Evolutionary conservation across 352 stramenopile species (phyloP), one percentile per base, ranked within the genome.

Genomic region (Globisporangium irregulare): DNA sequence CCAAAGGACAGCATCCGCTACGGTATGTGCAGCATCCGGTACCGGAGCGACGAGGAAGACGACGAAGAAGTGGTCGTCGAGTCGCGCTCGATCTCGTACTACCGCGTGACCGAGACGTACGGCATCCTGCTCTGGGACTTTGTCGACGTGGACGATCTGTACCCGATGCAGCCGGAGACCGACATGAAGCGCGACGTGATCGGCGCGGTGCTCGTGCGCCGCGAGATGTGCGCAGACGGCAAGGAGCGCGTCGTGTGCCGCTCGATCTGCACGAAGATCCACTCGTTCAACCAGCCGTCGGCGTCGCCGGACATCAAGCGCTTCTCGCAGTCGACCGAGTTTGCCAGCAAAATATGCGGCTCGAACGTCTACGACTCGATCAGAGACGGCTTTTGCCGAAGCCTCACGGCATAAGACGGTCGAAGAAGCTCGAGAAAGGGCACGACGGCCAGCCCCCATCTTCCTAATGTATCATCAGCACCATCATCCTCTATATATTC

Each of bases 181-280:
- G 72, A 74, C 24, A 59, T 79, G 36, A 72, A 72, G 50, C 75
- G 78, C 43, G 68, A 74, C 51, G 75, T 68, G 2, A 73, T 76
- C 14, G 73, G 70, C 62, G 74, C 68, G 3, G 69, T 83, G 20
- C 43, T 86, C 29, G 70, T 86, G 29, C 76, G 72, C 2, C 74
- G 68, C 1, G 80, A 88, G 41, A 34, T 78, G 36, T 88, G 78
- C 55, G 66, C 62, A 1, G 80, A 88, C 50, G 78, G 78, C 60
- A 73, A 82, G 24, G 72, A 86, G 53, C 78, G 78, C 56, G 80
- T 88, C 14, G 82, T 89, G 36, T 83, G 77, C 46, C 79, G 80
- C 48, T 77, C 72, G 41, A 73, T 91, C 29, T 88, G 80, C 72
- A 84, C 82, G 32, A 91, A 91, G 71, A 68, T 85, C 51, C 71